phyloP scores from a whole-genome alignment of 495 filamentous ascomycete genomes.

The Hyaloscypha finlandica region DNA sequence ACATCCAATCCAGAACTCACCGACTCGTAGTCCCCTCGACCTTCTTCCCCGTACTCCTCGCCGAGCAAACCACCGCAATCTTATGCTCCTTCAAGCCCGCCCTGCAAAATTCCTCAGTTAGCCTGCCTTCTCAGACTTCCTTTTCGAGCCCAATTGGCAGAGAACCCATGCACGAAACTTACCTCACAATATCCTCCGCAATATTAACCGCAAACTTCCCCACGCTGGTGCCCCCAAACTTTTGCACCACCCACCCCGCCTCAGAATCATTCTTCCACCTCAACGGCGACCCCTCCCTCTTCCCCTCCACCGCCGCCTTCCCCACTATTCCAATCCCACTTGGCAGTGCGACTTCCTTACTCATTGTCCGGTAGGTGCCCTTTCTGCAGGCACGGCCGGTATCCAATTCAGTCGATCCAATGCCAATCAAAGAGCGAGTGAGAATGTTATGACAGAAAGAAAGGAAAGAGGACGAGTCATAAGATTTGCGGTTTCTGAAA shows the following conservation, averaged over 20 bases:
- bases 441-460: not conserved
- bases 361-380: constrained; percentile 8
- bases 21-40: constrained; percentile 91
- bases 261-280: constrained; percentile 17
- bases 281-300: not conserved
- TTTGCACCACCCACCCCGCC: constrained; percentile 73
- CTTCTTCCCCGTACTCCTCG: constrained; percentile 87
- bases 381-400: not conserved
- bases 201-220: constrained; percentile 72
- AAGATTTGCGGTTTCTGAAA: constrained; percentile 5
- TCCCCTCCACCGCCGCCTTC: constrained; percentile 7
- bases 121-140: constrained; percentile 3
- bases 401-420: constrained; percentile 1
- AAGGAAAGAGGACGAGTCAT: constrained; percentile 18
- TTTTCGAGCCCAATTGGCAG: constrained; percentile 9
- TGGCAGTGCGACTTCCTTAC: not conserved
- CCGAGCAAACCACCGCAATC: constrained; percentile 91
- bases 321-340: constrained; percentile 10
- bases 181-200: constrained; percentile 74
- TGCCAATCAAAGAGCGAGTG: not conserved
- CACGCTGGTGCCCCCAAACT: constrained; percentile 79
- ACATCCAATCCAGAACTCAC: constrained; percentile 54
- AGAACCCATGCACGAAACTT: constrained; percentile 32
- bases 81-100: constrained; percentile 64
- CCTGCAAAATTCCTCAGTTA: constrained; percentile 44